Base-by-base conservation (phyloP, 2,329 filamentous ascomycete genomes). In the Beauveria caledonica region DNA sequence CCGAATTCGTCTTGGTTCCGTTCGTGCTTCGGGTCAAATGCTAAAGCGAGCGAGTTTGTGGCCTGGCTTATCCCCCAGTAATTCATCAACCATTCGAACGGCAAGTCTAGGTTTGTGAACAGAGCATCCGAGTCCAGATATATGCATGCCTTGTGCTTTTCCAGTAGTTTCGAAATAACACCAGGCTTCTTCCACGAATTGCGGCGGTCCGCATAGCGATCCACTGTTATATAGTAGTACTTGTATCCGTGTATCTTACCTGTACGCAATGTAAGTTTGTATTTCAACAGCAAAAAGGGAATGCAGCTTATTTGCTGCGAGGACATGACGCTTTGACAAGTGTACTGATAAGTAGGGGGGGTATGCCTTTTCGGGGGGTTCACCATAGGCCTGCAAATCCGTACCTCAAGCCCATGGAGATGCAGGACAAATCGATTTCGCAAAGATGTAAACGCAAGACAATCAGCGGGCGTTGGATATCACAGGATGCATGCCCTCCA, bases 11-110 rank as follows among this genome's bases (percentile, higher is more conserved):
- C 76, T 61, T 70, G 68, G 68, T 78, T 78, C 66, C 67, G 66
- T 40, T 73, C 67, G 39, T 63, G 61, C 27, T 69, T 65, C 5
- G 76, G 76, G 36, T 78, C 76, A 40, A 71, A 64, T 25, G 76
- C 74, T 48, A 78, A 71, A 52, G 75, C 74, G 50, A 78, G 69
- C 17, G 76, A 74, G 69, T 75, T 74, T 61, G 67, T 71, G 19
- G 71, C 66, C 40, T 71, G 69, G 65, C 73, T 69, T 25, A 78
- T 68, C 58, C 72, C 64, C 76, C 76, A 78, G 70, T 76, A 78
- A 69, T 78, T 78, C 68, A 78, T 70, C 61, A 78, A 68, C 76
- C 76, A 78, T 68, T 78, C 76, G 39, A 78, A 72, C 25, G 76
- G 76, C 7, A 78, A 67, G 46, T 77, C 74, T 60, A 77, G 72